These are phyloP conservation scores for Colletotrichum nymphaeae DNA, from an alignment of 2,329 filamentous ascomycete genomes.

Conservation along the genomic window DNA sequence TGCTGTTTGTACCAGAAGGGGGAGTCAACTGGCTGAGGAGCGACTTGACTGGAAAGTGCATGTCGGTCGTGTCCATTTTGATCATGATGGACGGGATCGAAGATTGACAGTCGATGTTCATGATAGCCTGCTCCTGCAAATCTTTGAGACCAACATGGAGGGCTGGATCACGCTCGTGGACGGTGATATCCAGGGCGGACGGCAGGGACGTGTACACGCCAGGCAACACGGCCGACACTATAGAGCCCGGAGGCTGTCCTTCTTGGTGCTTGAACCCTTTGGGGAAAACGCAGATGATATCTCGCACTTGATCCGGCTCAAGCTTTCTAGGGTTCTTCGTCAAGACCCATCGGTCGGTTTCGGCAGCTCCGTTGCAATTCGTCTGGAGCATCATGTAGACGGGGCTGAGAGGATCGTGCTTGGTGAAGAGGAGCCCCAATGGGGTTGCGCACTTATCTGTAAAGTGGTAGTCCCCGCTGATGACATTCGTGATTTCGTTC, in stretches of 20 bases:
- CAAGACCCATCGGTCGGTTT: slow-evolving; percentile 22
- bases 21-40: slow-evolving; percentile 12
- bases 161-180: neutral
- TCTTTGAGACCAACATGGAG: neutral
- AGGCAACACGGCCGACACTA: neutral
- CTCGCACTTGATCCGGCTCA: slow-evolving; percentile 12
- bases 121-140: neutral
- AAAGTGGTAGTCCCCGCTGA: neutral
- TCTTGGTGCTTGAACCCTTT: neutral
- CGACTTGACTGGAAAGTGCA: slow-evolving; percentile 9
- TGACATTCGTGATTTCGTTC: neutral
- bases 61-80: neutral
- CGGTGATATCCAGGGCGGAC: neutral
- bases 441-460: slow-evolving; percentile 24
- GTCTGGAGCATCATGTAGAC: slow-evolving; percentile 15
- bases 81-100: neutral
- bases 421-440: slow-evolving; percentile 11
- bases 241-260: neutral
- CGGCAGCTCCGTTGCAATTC: neutral
- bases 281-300: neutral
- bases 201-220: neutral
- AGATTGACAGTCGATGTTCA: neutral
- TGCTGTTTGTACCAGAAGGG: neutral
- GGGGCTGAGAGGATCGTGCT: neutral
- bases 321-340: slow-evolving; percentile 15